phyloP scores from a whole-genome alignment of 352 stramenopile genomes.

The Globisporangium emineosum region DNA sequence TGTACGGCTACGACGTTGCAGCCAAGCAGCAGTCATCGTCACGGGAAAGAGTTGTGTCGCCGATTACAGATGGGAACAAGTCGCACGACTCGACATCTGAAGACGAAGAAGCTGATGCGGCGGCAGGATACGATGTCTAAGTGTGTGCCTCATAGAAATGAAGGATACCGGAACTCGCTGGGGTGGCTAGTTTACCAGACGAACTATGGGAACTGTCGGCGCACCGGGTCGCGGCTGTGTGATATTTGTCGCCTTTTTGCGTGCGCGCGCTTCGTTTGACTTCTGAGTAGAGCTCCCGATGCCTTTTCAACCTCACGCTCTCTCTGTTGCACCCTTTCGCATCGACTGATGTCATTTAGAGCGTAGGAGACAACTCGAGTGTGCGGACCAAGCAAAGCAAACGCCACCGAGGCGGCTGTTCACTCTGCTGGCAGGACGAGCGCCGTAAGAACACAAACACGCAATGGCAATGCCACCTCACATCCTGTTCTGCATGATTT shows the following conservation, averaged over 20 bases:
- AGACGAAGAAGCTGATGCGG: neutral
- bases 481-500: neutral
- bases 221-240: neutral
- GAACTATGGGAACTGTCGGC: neutral
- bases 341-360: no score
- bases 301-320: neutral
- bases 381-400: neutral
- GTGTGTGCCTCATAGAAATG: neutral
- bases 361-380: no score
- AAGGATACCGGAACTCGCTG: neutral
- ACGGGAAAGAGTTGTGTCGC: neutral
- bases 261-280: neutral
- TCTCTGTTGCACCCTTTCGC: neutral
- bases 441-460: neutral
- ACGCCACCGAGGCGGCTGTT: neutral
- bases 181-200: neutral
- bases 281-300: neutral
- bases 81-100: neutral
- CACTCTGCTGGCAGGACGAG: neutral
- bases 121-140: neutral
- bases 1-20: conserved; percentile 47
- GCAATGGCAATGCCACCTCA: neutral
- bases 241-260: neutral
- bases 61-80: neutral
- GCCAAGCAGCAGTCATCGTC: neutral